These are phyloP conservation scores for Camellia oleifera DNA, from an alignment of 179 eudicot species.

Conservation along the genomic window DNA sequence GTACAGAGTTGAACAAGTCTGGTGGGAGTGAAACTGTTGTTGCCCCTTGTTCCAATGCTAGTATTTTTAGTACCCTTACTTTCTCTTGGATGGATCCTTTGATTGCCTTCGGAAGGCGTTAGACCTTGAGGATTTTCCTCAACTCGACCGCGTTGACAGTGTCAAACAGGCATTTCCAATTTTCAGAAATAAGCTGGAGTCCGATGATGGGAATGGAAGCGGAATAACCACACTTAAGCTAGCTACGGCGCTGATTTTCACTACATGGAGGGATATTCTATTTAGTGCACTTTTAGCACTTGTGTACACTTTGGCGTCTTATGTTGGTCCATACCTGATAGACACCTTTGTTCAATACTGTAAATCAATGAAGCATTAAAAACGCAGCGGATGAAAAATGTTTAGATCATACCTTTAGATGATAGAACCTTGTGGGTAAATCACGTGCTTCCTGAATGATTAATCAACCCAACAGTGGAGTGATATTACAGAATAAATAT, in stretches of 20 bases:
- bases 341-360: constrained; percentile 52
- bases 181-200: constrained; percentile 29
- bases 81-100: constrained; percentile 67
- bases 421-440: too few relatives aligned
- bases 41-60: constrained; percentile 46
- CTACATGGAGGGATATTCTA: constrained; percentile 51
- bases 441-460: too few relatives aligned
- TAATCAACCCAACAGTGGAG: too few relatives aligned
- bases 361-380: too few relatives aligned
- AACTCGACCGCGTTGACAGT: constrained; percentile 40
- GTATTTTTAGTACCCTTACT: constrained; percentile 47
- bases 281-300: constrained; percentile 25
- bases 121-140: constrained; percentile 76
- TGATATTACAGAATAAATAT: too few relatives aligned
- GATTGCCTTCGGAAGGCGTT: constrained; percentile 50
- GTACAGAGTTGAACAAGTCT: not conserved
- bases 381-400: too few relatives aligned
- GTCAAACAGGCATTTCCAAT: constrained; percentile 44
- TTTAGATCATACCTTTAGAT: too few relatives aligned
- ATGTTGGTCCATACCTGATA: constrained; percentile 77
- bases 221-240: constrained; percentile 46
- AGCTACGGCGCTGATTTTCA: constrained; percentile 43
- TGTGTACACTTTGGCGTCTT: constrained; percentile 39
- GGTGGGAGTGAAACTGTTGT: constrained; percentile 22
- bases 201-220: constrained; percentile 21